A percentile compares a stretch with the other conserved stretches of the same genome.
These are phyloP conservation scores for Phytophthora sp. DNA, from an alignment of 352 stramenopile species.

Conservation along the genomic window DNA sequence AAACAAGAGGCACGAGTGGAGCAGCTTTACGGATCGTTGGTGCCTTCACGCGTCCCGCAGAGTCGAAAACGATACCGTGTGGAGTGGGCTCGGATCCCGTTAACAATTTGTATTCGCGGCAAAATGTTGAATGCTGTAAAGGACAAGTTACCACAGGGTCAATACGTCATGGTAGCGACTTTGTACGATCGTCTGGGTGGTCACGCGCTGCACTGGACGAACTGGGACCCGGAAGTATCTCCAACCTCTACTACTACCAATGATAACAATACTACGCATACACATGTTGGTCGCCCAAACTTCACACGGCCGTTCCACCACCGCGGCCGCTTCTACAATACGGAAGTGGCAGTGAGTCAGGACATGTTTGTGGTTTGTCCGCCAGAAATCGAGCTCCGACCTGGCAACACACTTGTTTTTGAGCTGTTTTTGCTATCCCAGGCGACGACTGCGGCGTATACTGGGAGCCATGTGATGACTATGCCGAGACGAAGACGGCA, in stretches of 20 bases:
- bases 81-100: constrained; percentile 73
- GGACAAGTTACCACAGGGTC: constrained; percentile 78
- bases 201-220: constrained; percentile 76
- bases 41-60: constrained; percentile 42
- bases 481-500: constrained; percentile 15
- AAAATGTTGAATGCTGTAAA: constrained; percentile 81
- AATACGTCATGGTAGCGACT: constrained; percentile 85
- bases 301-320: constrained; percentile 82
- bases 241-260: constrained; percentile 3
- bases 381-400: constrained; percentile 57
- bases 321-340: constrained; percentile 86
- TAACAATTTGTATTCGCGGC: constrained; percentile 71
- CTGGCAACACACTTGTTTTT: constrained; percentile 61
- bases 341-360: constrained; percentile 79
- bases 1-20: constrained; percentile 71
- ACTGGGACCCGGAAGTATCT: constrained; percentile 55
- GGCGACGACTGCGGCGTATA: constrained; percentile 12
- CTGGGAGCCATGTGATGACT: constrained; percentile 3
- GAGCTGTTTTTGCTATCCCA: constrained; percentile 53
- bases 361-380: constrained; percentile 84
- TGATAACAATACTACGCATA: constrained; percentile 2
- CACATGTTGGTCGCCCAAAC: constrained; percentile 39
- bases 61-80: constrained; percentile 66
- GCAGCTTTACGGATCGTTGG: constrained; percentile 65
- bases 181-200: constrained; percentile 89